phyloP scores from a whole-genome alignment of 805 yeast species.

The Ogataea nakhonphanomensis region DNA sequence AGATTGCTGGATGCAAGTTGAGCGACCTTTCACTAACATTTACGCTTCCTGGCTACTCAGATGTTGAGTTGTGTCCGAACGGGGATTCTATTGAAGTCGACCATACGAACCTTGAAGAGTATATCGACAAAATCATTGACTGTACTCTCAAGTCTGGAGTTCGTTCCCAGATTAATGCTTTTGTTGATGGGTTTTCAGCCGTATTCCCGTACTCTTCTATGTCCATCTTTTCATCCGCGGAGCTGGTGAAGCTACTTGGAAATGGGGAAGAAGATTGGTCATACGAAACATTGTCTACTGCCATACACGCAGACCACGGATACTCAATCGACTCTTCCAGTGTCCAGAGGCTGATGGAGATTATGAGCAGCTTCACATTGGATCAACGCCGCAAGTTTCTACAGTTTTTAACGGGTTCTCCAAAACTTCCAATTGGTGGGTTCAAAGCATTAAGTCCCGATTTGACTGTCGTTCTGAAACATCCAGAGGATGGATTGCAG shows the following conservation, averaged over 20 bases:
- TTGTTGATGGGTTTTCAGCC: constrained; percentile 74
- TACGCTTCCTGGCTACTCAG: constrained; percentile 73
- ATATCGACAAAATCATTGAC: constrained; percentile 55
- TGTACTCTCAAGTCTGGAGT: constrained; percentile 63
- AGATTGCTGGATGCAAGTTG: constrained; percentile 34
- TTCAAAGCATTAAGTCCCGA: constrained; percentile 78
- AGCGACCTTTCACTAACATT: constrained; percentile 60
- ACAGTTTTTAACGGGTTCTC: constrained; percentile 90
- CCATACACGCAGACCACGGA: constrained; percentile 87
- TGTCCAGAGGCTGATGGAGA: constrained; percentile 56
- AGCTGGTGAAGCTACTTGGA: constrained; percentile 70
- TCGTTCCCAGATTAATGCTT: constrained; percentile 57
- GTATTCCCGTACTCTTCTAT: constrained; percentile 79
- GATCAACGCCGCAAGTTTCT: constrained; percentile 68
- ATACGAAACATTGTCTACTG: constrained; percentile 49
- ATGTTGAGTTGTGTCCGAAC: constrained; percentile 50
- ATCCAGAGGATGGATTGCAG: constrained; percentile 62
- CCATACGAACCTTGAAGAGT: constrained; percentile 51
- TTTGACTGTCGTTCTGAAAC: constrained; percentile 82
- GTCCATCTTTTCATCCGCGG: constrained; percentile 68
- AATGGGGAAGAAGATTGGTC: constrained; percentile 87
- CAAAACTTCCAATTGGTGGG: constrained; percentile 91
- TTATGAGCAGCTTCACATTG: constrained; percentile 52
- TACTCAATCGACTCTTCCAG: constrained; percentile 66
- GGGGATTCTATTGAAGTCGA: constrained; percentile 55